phyloP scores from a whole-genome alignment of 1,284 basidiomycete genomes.

The Pseudozyma tsukubaensis region DNA sequence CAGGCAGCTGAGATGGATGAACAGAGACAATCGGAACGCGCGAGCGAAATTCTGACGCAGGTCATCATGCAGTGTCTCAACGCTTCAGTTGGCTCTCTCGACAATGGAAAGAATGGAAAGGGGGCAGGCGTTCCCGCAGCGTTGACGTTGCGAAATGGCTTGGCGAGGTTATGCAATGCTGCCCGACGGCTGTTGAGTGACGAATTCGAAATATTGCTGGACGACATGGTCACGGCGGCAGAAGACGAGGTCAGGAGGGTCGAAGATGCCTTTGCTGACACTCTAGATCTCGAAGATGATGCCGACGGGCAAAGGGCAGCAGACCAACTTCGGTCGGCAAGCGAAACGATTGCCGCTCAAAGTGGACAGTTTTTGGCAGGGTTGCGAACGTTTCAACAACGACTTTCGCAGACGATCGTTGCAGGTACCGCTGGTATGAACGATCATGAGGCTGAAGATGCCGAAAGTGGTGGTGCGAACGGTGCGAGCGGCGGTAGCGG shows the following conservation, averaged over 20 bases:
- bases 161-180: constrained; percentile 40
- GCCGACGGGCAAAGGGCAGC: not conserved
- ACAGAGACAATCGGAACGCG: constrained; percentile 34
- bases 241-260: constrained; percentile 34
- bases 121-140: constrained; percentile 6
- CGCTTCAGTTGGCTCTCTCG: constrained; percentile 28
- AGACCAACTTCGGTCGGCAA: constrained; percentile 15
- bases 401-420: constrained; percentile 32
- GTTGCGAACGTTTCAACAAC: constrained; percentile 44
- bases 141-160: constrained; percentile 28
- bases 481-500: not conserved
- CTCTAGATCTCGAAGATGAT: constrained; percentile 7
- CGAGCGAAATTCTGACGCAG: constrained; percentile 42
- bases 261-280: constrained; percentile 13
- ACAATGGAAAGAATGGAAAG: constrained; percentile 6
- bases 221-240: constrained; percentile 39
- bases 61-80: constrained; percentile 47
- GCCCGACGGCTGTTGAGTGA: constrained; percentile 33
- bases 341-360: constrained; percentile 19
- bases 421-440: constrained; percentile 26
- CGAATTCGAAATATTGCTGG: constrained; percentile 45
- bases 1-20: constrained; percentile 43
- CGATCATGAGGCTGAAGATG: constrained; percentile 26
- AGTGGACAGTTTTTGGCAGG: constrained; percentile 33
- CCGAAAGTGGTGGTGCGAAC: not conserved